Conservation (phyloP, 331 rosid genomes). For the Malus hybrid region DNA sequence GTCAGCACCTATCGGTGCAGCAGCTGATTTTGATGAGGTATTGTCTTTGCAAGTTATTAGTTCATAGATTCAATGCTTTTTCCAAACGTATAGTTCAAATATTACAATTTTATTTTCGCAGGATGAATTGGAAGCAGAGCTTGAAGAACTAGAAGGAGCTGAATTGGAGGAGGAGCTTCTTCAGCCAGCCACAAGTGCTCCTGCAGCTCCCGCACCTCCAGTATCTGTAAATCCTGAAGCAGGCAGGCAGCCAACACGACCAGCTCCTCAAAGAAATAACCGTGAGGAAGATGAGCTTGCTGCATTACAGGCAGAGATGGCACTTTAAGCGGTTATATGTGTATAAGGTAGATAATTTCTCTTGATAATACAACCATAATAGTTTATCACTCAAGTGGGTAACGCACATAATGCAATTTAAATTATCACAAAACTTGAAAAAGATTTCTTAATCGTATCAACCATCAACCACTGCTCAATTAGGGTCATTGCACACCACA, state of each 20-base stretch:
- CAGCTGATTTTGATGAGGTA: slow-evolving; percentile 90
- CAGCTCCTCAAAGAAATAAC: slow-evolving; percentile 56
- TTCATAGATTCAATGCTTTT: background rate
- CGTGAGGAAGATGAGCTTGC: slow-evolving; percentile 95
- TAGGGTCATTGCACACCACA: background rate
- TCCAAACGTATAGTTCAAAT: background rate
- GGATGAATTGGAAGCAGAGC: slow-evolving; percentile 98
- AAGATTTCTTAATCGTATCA: no score
- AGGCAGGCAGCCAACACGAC: slow-evolving; percentile 68
- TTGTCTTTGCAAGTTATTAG: background rate
- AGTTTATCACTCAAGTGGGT: no score
- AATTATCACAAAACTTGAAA: no score
- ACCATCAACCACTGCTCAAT: background rate
- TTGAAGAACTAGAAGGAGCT: slow-evolving; percentile 91
- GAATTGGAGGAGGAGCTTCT: slow-evolving; percentile 96
- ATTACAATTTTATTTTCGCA: slow-evolving; percentile 19
- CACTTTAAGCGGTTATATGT: slow-evolving; percentile 43
- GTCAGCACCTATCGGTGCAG: slow-evolving; percentile 78
- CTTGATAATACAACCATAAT: background rate
- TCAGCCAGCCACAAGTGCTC: slow-evolving; percentile 80
- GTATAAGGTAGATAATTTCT: background rate
- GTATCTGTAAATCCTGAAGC: slow-evolving; percentile 41
- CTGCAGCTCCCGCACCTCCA: slow-evolving; percentile 39
- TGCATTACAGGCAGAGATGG: slow-evolving; percentile 98
- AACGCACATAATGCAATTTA: no score